Percentiles rank a stretch among this genome's conserved stretches.
phyloP scores from a whole-genome alignment of 495 filamentous ascomycete genomes.

The Zalerion maritima region DNA sequence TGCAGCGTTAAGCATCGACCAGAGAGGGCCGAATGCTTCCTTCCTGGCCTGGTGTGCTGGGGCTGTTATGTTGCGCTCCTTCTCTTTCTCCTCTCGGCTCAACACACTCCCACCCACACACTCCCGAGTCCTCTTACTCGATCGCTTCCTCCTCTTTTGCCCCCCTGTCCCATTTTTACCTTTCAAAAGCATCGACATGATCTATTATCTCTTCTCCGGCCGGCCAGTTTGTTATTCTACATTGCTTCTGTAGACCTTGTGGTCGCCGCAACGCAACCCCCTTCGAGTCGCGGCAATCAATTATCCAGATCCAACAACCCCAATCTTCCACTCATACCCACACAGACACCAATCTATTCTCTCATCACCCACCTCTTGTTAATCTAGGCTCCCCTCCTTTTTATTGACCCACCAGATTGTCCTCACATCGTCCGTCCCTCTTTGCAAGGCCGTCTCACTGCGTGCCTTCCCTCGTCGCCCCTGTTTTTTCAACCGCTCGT shows the following conservation, averaged over 20 bases:
- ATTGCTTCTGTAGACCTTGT: constrained; percentile 1
- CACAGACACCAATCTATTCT: neutral
- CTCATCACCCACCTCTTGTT: neutral
- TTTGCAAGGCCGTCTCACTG: too few relatives aligned
- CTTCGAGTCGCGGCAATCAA: too few relatives aligned
- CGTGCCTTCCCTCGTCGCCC: constrained; percentile 6
- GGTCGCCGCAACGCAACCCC: constrained; percentile 5
- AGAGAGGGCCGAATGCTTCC: too few relatives aligned
- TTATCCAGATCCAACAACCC: too few relatives aligned
- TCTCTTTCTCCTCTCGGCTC: constrained; percentile 4
- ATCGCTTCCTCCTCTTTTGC: neutral
- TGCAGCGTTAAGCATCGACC: too few relatives aligned
- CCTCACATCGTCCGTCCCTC: too few relatives aligned
- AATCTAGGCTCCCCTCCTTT: constrained; percentile 2
- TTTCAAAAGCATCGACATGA: constrained; percentile 7
- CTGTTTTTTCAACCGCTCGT: constrained; percentile 6
- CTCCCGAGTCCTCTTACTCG: constrained; percentile 7
- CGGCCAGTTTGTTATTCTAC: constrained; percentile 4
- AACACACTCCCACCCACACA: constrained; percentile 4
- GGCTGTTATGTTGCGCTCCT: constrained; percentile 1
- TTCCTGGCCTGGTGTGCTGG: too few relatives aligned
- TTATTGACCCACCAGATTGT: constrained; percentile 13
- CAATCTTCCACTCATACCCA: neutral
- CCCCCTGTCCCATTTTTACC: constrained; percentile 5
- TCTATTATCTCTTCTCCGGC: constrained; percentile 3